These are phyloP conservation scores for Moricandia moricandioides DNA, from an alignment of 345 rosid species.

Conservation along the genomic window DNA sequence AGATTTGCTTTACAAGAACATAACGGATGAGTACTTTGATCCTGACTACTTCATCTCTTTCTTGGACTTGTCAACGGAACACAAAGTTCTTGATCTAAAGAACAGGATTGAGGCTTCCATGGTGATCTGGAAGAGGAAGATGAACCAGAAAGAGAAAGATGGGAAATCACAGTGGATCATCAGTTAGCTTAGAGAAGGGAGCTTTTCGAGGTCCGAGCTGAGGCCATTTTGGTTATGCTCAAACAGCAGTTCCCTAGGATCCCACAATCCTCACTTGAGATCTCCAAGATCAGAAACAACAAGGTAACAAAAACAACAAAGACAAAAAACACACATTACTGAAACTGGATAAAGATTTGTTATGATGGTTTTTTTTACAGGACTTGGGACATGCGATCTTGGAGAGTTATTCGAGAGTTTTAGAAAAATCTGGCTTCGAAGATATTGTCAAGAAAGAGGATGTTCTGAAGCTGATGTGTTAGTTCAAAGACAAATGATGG, in stretches of 20 bases:
- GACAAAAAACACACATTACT: too few species aligned
- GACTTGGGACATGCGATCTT: not conserved
- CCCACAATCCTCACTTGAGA: slow-evolving; percentile 80
- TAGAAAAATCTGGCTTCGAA: not conserved
- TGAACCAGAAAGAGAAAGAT: slow-evolving; percentile 56
- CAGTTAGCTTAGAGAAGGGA: slow-evolving; percentile 90
- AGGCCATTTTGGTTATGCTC: slow-evolving; percentile 64
- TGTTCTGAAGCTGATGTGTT: not conserved
- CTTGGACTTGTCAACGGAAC: slow-evolving; percentile 77
- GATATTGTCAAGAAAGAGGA: not conserved
- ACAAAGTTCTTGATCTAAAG: slow-evolving; percentile 80
- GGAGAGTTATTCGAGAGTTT: not conserved
- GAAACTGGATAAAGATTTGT: not conserved
- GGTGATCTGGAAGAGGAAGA: slow-evolving; percentile 86
- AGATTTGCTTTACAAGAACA: slow-evolving; percentile 73
- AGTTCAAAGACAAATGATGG: not conserved
- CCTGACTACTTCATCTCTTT: slow-evolving; percentile 68
- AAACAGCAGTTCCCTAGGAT: slow-evolving; percentile 77
- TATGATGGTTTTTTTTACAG: not conserved
- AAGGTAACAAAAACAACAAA: too few species aligned
- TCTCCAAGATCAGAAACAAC: slow-evolving; percentile 75
- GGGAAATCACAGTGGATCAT: slow-evolving; percentile 52
- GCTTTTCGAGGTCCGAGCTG: slow-evolving; percentile 87
- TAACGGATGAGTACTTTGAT: slow-evolving; percentile 77
- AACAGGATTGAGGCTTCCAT: slow-evolving; percentile 93